Conservation (phyloP, 441 rosid species). For the Eruca vesicaria region DNA sequence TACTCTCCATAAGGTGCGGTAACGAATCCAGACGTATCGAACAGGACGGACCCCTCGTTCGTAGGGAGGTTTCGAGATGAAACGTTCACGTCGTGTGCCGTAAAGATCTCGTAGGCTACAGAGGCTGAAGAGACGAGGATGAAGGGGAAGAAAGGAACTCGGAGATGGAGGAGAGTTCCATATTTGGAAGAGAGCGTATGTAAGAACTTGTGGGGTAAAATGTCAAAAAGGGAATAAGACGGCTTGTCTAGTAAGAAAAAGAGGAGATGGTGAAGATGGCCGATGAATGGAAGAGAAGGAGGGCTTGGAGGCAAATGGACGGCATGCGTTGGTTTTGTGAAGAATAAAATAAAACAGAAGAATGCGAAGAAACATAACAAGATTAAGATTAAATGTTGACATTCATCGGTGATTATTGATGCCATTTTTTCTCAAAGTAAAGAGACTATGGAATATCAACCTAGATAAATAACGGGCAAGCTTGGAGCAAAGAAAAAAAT, state of each 20-base stretch:
- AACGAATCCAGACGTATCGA: background rate
- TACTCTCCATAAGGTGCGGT: background rate
- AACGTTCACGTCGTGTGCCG: background rate
- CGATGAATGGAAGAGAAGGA: slow-evolving; percentile 20
- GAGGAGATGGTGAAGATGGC: slow-evolving; percentile 36
- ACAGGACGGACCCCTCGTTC: background rate
- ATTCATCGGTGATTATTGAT: background rate
- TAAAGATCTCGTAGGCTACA: background rate
- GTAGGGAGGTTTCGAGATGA: background rate
- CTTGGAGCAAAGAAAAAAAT: background rate
- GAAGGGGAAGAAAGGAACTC: background rate
- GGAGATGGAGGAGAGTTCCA: background rate
- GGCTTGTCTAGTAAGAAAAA: background rate
- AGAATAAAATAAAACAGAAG: background rate
- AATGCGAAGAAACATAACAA: background rate
- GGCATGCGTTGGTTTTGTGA: background rate
- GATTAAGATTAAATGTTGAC: background rate
- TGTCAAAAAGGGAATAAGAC: too few relatives aligned
- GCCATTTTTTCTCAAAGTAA: background rate
- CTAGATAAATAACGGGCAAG: background rate
- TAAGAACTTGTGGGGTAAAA: background rate
- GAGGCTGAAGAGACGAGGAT: background rate
- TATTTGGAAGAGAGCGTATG: background rate
- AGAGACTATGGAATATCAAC: background rate
- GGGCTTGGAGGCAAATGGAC: background rate